Evolutionary conservation across 1,284 basidiomycete species (phyloP), one percentile per base, ranked within the genome.

Genomic region (Fomes fomentarius): DNA sequence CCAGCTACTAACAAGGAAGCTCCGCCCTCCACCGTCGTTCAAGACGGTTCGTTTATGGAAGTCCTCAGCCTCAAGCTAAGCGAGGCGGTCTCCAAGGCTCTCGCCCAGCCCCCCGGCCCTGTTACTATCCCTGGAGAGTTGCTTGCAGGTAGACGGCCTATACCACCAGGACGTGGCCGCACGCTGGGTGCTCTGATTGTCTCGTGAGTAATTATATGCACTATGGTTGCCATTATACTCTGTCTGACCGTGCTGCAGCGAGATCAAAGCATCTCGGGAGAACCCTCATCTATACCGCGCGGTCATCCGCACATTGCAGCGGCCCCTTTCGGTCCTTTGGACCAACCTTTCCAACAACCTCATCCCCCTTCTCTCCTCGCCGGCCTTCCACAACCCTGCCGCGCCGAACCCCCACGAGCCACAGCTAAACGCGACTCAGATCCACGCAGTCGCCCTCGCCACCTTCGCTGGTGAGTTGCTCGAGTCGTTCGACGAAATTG

Each of bases 21-120:
- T 0, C 65, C 74, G 35, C 76, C 79, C 2, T 63, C 75, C 3
- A 74, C 82, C 8, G 78, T 87, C 37, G 73, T 86, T 34, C 89
- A 89, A 63, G 89, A 91, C 67, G 87, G 86, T 48, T 87, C 87
- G 5, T 92, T 91, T 69, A 77, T 91, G 55, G 87, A 91, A 67
- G 80, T 84, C 49, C 80, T 92, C 44, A 78, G 83, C 61, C 76
- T 91, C 52, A 90, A 86, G 67, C 75, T 93, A 37, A 90, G 84
- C 65, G 90, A 93, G 69, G 89, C 86, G 0, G 87, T 89, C n/a
- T 84, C 87, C 41, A 89, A 83, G 71, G 85, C 88, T 1, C 74
- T 92, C 38, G 76, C 81, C 12, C 84, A 86, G 59, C 86, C 89
- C 14, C 66, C 76, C 1, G 83, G 83, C 10, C 75, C 83, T 22